Percentiles rank a stretch among this genome's conserved stretches.
Evolutionary conservation across 139 green algal genomes (phyloP).

Genomic region (Limnomonas spitsbergensis): DNA sequence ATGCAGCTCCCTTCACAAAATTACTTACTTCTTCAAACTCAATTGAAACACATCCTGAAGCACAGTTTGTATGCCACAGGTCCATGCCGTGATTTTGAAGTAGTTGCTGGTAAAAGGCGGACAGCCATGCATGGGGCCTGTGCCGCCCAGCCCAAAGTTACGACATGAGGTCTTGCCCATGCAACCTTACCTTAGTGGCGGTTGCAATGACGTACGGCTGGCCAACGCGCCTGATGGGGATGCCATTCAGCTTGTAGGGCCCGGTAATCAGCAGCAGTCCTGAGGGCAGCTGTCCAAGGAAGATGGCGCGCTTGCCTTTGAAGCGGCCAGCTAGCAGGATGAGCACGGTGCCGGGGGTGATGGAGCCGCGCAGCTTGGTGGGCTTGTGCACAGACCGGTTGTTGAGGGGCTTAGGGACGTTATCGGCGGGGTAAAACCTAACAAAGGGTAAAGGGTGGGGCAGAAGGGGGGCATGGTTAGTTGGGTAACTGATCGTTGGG

Average conservation of each 20-base stretch:
- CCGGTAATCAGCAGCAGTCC: constrained; percentile 94
- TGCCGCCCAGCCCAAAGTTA: no score
- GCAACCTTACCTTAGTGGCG: constrained; percentile 82
- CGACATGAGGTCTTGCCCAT: no score
- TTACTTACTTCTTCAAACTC: no score
- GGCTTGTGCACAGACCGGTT: constrained; percentile 61
- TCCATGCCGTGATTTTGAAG: no score
- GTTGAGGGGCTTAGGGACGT: constrained; percentile 75
- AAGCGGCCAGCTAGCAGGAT: constrained; percentile 96
- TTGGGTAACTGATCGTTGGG: no score
- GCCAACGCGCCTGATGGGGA: constrained; percentile 93
- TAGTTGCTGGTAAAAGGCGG: no score
- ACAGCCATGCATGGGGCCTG: no score
- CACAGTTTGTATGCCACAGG: no score
- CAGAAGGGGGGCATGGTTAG: no score
- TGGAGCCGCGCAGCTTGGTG: constrained; percentile 86
- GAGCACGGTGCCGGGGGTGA: constrained; percentile 94
- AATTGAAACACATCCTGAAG: no score
- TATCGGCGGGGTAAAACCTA: constrained; percentile 93
- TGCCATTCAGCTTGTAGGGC: constrained; percentile 96
- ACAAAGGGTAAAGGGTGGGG: no score
- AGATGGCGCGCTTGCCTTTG: constrained; percentile 98
- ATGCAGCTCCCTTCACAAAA: no score
- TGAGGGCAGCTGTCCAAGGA: constrained; percentile 91
- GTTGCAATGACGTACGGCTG: constrained; percentile 98